Evolutionary conservation across 192 early-diverging fungal species (phyloP).

Genomic region (Endogone sp.): DNA sequence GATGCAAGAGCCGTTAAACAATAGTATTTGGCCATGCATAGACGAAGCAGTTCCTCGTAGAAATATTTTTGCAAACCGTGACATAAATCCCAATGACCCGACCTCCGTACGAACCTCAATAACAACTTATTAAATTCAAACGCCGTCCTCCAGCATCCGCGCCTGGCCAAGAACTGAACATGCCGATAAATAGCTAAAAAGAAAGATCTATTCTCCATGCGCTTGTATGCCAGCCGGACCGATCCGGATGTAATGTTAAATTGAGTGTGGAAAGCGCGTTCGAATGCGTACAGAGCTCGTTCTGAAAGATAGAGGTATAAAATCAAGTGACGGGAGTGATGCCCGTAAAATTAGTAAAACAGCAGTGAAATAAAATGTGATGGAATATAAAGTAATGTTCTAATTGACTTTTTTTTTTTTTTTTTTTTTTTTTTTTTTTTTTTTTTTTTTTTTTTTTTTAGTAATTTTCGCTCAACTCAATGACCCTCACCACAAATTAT

Average conservation of each 20-base stretch:
- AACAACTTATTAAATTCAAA: conserved; percentile 87
- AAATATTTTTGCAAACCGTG: not conserved
- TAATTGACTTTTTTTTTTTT: too few relatives aligned
- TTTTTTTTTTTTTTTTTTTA: too few relatives aligned
- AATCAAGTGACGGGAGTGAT: not conserved
- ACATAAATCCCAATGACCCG: not conserved
- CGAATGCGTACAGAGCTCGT: conserved; percentile 85
- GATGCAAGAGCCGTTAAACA: too few relatives aligned
- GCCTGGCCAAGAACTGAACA: conserved; percentile 76
- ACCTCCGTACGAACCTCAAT: conserved; percentile 34
- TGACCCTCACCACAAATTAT: too few relatives aligned
- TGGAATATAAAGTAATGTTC: not conserved
- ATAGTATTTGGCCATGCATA: too few relatives aligned
- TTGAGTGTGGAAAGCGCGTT: conserved; percentile 71
- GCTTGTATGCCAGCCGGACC: conserved; percentile 64
- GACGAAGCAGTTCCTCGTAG: too few relatives aligned
- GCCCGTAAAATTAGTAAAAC: not conserved
- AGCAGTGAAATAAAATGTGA: conserved; percentile 1
- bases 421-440: too few relatives aligned
- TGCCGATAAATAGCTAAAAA: conserved; percentile 82
- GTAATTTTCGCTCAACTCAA: too few relatives aligned
- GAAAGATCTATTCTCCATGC: conserved; percentile 74
- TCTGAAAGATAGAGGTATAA: conserved; percentile 37
- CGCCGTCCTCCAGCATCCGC: conserved; percentile 92
- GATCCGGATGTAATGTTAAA: conserved; percentile 67